Evolutionary conservation across 1,284 basidiomycete genomes (phyloP).

Genomic region (Xerocomus alliaceus): DNA sequence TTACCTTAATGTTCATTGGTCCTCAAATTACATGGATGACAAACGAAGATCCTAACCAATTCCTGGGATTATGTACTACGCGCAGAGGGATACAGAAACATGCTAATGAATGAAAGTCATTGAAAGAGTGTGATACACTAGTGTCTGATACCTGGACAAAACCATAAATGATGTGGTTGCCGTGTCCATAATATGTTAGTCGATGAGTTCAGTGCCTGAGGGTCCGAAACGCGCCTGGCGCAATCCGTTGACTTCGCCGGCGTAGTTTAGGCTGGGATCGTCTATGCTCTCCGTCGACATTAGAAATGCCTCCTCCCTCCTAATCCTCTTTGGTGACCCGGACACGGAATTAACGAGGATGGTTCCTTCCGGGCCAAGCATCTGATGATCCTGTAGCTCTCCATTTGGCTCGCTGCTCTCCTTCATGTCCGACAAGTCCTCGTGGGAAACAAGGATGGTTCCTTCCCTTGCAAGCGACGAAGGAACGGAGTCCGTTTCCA

Average conservation of each 20-base stretch:
- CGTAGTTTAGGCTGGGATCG: neutral
- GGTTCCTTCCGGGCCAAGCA: slow-evolving; percentile 33
- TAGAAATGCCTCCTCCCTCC: slow-evolving; percentile 7
- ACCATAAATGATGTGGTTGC: neutral
- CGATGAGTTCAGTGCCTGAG: slow-evolving; percentile 32
- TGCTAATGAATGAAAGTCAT: neutral
- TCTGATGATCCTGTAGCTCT: slow-evolving; percentile 24
- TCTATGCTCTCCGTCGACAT: neutral
- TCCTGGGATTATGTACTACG: slow-evolving; percentile 25
- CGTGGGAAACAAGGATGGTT: slow-evolving; percentile 17
- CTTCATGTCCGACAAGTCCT: neutral
- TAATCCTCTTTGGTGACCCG: slow-evolving; percentile 5
- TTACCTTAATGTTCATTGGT: too few relatives aligned
- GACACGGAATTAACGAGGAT: slow-evolving; percentile 21
- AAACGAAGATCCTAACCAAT: too few relatives aligned
- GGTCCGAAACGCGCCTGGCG: slow-evolving; percentile 17
- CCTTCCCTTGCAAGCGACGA: slow-evolving; percentile 9
- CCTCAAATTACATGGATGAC: too few relatives aligned
- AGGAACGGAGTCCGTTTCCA: slow-evolving; percentile 11
- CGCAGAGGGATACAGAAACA: neutral
- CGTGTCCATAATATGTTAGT: neutral
- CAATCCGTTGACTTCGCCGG: neutral
- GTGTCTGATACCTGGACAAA: neutral
- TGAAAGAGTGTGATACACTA: neutral
- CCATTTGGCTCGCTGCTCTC: slow-evolving; percentile 23